Evolutionary conservation across 1,139 yeast species (phyloP), one percentile per base, ranked within the genome.

Genomic region (Yamadazyma sp.): DNA sequence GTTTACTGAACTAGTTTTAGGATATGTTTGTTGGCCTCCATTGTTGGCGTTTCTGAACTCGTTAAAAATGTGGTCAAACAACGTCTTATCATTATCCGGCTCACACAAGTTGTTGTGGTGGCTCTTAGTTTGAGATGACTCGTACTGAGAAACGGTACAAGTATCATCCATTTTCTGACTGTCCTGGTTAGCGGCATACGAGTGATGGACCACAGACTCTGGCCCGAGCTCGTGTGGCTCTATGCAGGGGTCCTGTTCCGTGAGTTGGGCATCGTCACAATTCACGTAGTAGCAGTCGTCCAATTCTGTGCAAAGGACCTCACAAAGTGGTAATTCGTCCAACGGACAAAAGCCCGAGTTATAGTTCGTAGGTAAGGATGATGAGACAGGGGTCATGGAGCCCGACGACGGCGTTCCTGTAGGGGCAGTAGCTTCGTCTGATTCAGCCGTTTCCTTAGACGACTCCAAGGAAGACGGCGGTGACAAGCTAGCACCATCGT

Each of bases 241-340:
- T 25, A 28, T 23, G 18, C 32, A 27, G 5, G 33, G 14, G 20
- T 21, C 31, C 5, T n/a, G n/a, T 13, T 33, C 33, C 2, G 21
- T 10, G 18, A 26, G 21, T 9, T 27, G 25, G n/a, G 38, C 17
- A 39, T 57, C 64, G 30, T 61, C 64, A 48, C 73, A 68, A 31
- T 54, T 59, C 15, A 55, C 45, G 42, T 62, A 70, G 53, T 65
- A 70, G 39, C 77, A 72, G 48, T 70, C 76, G 41, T 70, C 73
- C 6, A 71, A 48, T 34, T 70, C 76, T 34, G 69, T 69, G 47
- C 77, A 71, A 30, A 70, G 58, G 5, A 71, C 65, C 28, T 65
- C 61, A 51, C 77, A 71, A 32, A 58, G 43, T 3, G 62, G 61
- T 22, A 59, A 45, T 15, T 55, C 61, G n/a, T 67, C 71, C 15